Conservation (phyloP, 352 stramenopile species). For the Phytophthora parvispora region DNA sequence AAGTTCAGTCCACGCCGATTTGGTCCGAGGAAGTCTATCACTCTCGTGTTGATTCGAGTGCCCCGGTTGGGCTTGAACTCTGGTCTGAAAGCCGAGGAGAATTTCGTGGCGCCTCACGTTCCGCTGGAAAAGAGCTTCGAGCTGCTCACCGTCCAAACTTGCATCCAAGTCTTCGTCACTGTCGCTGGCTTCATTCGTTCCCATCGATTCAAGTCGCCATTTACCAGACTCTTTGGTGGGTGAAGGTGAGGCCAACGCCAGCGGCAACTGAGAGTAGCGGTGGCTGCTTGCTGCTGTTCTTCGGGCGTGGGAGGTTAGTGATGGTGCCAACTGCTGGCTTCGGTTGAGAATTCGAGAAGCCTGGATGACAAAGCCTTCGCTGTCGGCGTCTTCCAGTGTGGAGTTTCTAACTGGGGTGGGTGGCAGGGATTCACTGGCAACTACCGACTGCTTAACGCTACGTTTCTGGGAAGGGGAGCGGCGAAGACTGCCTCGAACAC, state of each 20-base stretch:
- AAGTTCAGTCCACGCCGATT: conserved; percentile 51
- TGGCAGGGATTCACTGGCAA: not conserved
- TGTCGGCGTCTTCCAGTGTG: conserved; percentile 4
- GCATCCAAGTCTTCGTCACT: conserved; percentile 40
- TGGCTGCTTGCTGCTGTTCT: conserved; percentile 21
- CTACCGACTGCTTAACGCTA: not conserved
- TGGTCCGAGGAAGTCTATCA: not conserved
- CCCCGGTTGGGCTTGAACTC: conserved; percentile 12
- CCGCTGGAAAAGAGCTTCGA: conserved; percentile 69
- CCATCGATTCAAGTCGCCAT: conserved; percentile 30
- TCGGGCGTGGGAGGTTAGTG: not conserved
- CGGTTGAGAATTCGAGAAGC: conserved; percentile 12
- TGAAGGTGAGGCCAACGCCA: conserved; percentile 1
- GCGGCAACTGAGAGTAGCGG: conserved; percentile 28
- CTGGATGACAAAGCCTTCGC: conserved; percentile 37
- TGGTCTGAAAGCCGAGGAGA: conserved; percentile 55
- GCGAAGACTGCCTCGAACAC: not conserved
- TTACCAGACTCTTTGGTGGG: conserved; percentile 2
- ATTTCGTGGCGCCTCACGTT: conserved; percentile 75
- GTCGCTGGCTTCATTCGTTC: conserved; percentile 15
- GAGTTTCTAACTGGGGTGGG: not conserved
- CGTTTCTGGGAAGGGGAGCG: conserved; percentile 1
- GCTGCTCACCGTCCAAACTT: conserved; percentile 54
- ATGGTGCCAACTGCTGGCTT: not conserved
- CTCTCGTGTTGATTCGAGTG: conserved; percentile 10